Evolutionary conservation across 2,329 filamentous ascomycete genomes (phyloP), one percentile per base, ranked within the genome.

Genomic region (Penicillium frequentans): DNA sequence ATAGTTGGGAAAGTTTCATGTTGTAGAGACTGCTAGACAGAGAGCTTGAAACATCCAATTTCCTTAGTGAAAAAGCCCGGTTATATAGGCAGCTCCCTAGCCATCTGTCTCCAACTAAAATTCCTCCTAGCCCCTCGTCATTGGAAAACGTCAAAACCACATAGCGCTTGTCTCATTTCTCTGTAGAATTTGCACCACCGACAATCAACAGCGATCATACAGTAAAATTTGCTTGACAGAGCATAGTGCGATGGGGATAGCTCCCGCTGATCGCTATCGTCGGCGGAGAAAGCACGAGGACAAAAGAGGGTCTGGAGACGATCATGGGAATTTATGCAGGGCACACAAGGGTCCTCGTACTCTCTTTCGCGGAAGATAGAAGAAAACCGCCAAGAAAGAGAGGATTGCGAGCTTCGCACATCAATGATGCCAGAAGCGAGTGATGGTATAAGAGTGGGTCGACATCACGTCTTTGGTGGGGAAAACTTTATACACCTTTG

Each of bases 121-220:
- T 19, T 10, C n/a, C n/a, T n/a, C 35, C 11, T 39, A 9, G 5
- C 16, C 51, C 48, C 37, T 60, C 48, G 47, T 59, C 23, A 19
- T 3, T 16, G 9, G 19, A 23, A 24, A 44, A 47, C 2, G 16
- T 47, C 26, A 27, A 47, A 23, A n/a, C 3, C 26, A 31, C 16
- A 47, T 47, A 27, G 46, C 45, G 52, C 48, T 67, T 61, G 59
- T 57, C 49, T 59, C 58, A 67, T 66, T 51, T 58, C 54, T 58
- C 64, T 57, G 55, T 57, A 52, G 35, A 35, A 66, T 65, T 59
- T 57, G 57, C 62, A 57, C 49, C 45, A 47, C 16, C 26, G 59
- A 55, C 5, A 48, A 60, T 57, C 54, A 24, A 43, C 37, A n/a
- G 50, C 44, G 56, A 61, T 62, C 47, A 39, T 45, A 51, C 49